A percentile compares a stretch with the other conserved stretches of the same genome.
phyloP scores from a whole-genome alignment of 2,329 filamentous ascomycete genomes.

The Sporothrix mexicana region DNA sequence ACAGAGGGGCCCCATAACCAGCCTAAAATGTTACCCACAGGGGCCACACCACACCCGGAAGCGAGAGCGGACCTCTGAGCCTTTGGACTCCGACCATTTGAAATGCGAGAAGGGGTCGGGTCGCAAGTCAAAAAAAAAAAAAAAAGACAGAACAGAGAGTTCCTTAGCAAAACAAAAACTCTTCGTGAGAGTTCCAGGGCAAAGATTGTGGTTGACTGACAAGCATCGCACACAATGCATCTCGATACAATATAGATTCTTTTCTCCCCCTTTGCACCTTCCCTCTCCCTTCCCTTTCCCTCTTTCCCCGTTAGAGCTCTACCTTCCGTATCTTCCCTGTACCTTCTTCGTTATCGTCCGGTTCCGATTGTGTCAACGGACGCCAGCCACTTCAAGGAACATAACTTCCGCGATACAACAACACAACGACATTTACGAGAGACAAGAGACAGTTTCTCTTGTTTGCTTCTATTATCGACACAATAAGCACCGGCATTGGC shows the following conservation, averaged over 20 bases:
- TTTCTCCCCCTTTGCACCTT: neutral
- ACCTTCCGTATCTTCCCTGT: constrained; percentile 1
- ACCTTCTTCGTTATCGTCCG: neutral
- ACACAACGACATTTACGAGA: too few species aligned
- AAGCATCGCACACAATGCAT: constrained; percentile 21
- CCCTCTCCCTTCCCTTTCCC: neutral
- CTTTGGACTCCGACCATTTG: neutral
- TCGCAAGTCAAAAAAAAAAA: neutral
- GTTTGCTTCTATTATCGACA: neutral
- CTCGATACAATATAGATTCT: constrained; percentile 23
- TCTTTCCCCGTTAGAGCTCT: neutral
- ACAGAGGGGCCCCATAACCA: neutral
- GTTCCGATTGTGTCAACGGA: neutral
- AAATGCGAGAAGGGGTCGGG: constrained; percentile 11
- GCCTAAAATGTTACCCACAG: constrained; percentile 8
- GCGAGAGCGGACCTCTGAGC: constrained; percentile 9
- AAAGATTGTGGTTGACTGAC: neutral
- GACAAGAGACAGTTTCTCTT: too few species aligned
- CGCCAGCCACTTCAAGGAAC: neutral
- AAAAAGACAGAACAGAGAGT: neutral
- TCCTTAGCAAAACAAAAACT: constrained; percentile 6
- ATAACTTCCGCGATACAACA: neutral
- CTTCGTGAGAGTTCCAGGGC: neutral
- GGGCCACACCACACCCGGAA: neutral
- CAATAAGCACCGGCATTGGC: neutral